phyloP scores from a whole-genome alignment of 2,329 filamentous ascomycete species.

The Aspergillus fijiensis region DNA sequence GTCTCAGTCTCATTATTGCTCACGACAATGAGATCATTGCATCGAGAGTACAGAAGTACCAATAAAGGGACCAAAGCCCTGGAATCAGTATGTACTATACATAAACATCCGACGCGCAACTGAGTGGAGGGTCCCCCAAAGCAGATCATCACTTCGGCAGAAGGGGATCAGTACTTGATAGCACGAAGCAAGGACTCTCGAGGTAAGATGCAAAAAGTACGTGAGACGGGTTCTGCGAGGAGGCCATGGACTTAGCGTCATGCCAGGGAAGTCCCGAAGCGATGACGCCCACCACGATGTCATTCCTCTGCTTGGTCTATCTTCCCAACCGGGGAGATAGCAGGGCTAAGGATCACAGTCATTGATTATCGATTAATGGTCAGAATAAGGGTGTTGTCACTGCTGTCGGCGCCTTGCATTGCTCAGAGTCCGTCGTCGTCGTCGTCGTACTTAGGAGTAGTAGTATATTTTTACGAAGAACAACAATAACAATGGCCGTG shows the following conservation, averaged over 20 bases:
- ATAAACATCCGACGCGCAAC: constrained; percentile 24
- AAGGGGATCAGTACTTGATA: constrained; percentile 22
- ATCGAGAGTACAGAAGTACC: constrained; percentile 17
- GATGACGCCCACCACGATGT: constrained; percentile 3
- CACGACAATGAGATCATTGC: background rate
- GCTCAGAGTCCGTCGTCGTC: background rate
- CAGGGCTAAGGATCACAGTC: background rate
- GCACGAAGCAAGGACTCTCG: constrained; percentile 35
- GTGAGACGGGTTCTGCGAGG: constrained; percentile 25
- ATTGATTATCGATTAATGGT: background rate
- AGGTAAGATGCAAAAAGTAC: constrained; percentile 13
- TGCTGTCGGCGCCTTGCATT: background rate
- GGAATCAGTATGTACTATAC: constrained; percentile 15
- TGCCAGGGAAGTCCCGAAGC: background rate
- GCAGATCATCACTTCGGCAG: constrained; percentile 23
- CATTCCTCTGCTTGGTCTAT: background rate
- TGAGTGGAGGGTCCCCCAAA: constrained; percentile 15
- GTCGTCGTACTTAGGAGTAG: background rate
- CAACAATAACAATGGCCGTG: background rate
- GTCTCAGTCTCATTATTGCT: background rate
- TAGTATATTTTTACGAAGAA: background rate
- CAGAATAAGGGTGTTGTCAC: background rate
- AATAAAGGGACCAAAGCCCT: constrained; percentile 5
- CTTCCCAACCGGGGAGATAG: background rate
- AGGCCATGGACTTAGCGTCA: constrained; percentile 10